phyloP scores from a whole-genome alignment of 2,329 filamentous ascomycete species.

The Curvularia eragrostidis region DNA sequence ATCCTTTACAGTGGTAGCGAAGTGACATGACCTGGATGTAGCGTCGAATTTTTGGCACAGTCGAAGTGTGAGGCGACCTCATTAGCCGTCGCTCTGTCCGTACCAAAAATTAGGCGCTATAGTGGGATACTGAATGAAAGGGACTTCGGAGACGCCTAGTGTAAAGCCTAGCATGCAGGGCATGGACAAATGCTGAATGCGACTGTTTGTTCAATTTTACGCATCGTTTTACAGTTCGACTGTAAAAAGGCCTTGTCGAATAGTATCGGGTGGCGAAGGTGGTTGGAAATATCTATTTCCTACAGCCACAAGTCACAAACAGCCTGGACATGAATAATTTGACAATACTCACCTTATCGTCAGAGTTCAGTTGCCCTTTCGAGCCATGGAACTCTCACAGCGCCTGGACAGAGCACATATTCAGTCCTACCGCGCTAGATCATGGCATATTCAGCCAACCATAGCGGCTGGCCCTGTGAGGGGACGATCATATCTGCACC shows the following conservation, averaged over 20 bases:
- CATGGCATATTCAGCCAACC: slow-evolving; percentile 6
- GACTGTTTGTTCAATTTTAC: not conserved
- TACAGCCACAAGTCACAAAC: not conserved
- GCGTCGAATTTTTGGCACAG: not conserved
- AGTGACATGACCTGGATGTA: not conserved
- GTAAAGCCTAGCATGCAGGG: slow-evolving; percentile 1
- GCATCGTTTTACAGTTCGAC: not conserved
- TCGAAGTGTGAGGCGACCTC: not conserved
- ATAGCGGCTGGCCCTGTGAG: not conserved
- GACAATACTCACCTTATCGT: not conserved
- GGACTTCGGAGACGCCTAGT: not conserved
- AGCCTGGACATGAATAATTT: not conserved
- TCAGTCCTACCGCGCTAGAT: not conserved
- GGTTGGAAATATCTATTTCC: not conserved
- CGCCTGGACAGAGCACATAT: not conserved
- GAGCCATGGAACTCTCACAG: not conserved
- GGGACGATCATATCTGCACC: slow-evolving; percentile 9
- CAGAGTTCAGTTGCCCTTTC: not conserved
- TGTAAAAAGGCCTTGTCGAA: not conserved
- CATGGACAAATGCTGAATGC: not conserved
- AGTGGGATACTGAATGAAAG: not conserved
- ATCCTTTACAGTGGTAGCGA: not conserved
- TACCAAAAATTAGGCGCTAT: not conserved
- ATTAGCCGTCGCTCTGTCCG: not conserved
- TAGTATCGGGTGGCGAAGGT: not conserved